Conservation (phyloP, 2,329 filamentous ascomycete species). For the Colletotrichum ledebouriae region DNA sequence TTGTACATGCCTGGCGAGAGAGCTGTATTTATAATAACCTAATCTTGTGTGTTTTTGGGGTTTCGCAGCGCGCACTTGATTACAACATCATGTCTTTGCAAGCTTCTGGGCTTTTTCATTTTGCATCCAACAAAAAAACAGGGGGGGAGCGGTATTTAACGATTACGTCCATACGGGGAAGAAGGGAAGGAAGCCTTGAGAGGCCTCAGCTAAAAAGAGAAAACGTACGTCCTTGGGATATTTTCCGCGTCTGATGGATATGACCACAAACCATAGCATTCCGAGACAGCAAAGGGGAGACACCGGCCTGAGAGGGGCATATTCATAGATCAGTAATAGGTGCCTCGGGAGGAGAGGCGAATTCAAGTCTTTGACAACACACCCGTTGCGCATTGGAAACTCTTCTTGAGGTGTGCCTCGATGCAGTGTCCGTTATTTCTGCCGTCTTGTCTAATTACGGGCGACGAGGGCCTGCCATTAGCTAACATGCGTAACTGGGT, state of each 20-base stretch:
- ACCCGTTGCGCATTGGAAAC: too few relatives aligned
- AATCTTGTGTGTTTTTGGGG: constrained; percentile 16
- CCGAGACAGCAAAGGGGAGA: neutral
- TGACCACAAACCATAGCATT: too few relatives aligned
- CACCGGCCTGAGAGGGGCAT: neutral
- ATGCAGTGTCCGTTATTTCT: too few relatives aligned
- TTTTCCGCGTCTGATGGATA: neutral
- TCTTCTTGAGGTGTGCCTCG: too few relatives aligned
- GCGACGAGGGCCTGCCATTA: too few relatives aligned
- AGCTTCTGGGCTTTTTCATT: neutral
- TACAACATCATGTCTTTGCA: constrained; percentile 5
- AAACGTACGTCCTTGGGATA: neutral
- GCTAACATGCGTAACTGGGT: too few relatives aligned
- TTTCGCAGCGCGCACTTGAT: constrained; percentile 6
- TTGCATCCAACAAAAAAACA: constrained; percentile 12
- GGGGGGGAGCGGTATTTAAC: constrained; percentile 15
- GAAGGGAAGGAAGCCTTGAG: neutral
- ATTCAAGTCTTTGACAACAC: too few relatives aligned
- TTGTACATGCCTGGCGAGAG: constrained; percentile 1
- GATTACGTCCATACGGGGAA: constrained; percentile 12
- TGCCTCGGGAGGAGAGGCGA: neutral
- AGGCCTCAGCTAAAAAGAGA: too few relatives aligned
- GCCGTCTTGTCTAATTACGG: too few relatives aligned
- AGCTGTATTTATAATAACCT: constrained; percentile 37
- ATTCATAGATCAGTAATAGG: constrained; percentile 3